Conservation (phyloP, 140 eudicot species). For the Erigeron philadelphicus region DNA sequence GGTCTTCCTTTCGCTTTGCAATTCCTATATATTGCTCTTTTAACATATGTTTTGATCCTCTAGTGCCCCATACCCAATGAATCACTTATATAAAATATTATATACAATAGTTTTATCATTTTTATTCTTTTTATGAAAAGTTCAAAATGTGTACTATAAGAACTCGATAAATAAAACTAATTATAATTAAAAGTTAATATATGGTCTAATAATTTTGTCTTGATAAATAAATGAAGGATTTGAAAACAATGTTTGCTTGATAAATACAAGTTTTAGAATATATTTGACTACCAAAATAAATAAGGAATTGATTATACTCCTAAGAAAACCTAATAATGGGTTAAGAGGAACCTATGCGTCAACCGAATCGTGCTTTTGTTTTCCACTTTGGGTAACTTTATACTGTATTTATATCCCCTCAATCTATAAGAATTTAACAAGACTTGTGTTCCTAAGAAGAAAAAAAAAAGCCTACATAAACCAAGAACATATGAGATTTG, state of each 20-base stretch:
- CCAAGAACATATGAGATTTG: no score
- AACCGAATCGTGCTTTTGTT: neutral
- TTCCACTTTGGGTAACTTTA: neutral
- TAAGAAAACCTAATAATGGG: neutral
- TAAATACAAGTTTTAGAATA: no score
- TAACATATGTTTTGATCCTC: constrained; percentile 9
- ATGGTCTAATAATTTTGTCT: no score
- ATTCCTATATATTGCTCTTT: neutral
- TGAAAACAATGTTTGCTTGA: no score
- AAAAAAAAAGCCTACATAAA: no score
- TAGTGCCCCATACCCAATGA: constrained; percentile 2
- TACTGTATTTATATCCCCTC: neutral
- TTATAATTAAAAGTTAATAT: no score
- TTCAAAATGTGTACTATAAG: no score
- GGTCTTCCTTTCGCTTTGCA: constrained; percentile 10
- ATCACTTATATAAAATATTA: neutral
- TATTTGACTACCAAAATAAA: no score
- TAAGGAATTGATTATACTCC: no score
- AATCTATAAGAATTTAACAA: neutral
- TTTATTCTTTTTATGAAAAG: no score
- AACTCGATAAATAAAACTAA: no score
- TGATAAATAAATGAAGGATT: no score
- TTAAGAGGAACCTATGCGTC: neutral
- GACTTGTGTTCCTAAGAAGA: neutral
- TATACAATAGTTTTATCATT: neutral